A percentile compares a stretch with the other conserved stretches of the same genome.
These are phyloP conservation scores for Colletotrichum orbiculare DNA, from an alignment of 2,329 filamentous ascomycete species.

Conservation along the genomic window DNA sequence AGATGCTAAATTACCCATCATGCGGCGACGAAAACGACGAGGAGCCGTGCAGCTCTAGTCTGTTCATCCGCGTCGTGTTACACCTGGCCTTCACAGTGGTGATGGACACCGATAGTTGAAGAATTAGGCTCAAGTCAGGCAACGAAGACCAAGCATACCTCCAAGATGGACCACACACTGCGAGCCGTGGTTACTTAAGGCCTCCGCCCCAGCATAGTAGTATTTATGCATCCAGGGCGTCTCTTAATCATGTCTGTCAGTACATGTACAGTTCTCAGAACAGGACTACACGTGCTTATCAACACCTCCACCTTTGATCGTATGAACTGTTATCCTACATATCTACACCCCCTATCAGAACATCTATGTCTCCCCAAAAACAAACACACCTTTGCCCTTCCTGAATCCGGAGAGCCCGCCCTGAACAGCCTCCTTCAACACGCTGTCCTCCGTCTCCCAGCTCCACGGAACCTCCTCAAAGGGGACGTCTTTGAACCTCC, in stretches of 20 bases:
- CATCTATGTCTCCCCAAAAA: constrained; percentile 72
- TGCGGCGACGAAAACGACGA: no score
- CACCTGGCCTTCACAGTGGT: no score
- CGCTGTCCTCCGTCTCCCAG: constrained; percentile 79
- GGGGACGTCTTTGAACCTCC: constrained; percentile 85
- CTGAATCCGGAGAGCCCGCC: constrained; percentile 87
- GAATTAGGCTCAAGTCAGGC: no score
- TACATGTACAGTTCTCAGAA: background rate
- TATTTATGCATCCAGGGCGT: no score
- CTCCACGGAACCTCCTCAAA: constrained; percentile 86
- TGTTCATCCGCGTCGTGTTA: no score
- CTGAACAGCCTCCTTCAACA: constrained; percentile 79
- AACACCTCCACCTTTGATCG: background rate
- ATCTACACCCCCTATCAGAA: background rate
- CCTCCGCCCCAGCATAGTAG: no score
- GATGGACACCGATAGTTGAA: no score
- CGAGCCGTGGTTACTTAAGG: no score
- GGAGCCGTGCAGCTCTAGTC: no score
- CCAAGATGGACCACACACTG: no score
- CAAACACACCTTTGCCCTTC: constrained; percentile 89
- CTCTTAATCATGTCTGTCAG: background rate
- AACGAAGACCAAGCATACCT: no score
- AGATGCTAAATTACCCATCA: no score
- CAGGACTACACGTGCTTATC: background rate
- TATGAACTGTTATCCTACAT: constrained; percentile 17